A percentile compares a stretch with the other conserved stretches of the same genome.
These are phyloP conservation scores for Zygotorulaspora florentina DNA, from an alignment of 805 yeast species.

Conservation along the genomic window DNA sequence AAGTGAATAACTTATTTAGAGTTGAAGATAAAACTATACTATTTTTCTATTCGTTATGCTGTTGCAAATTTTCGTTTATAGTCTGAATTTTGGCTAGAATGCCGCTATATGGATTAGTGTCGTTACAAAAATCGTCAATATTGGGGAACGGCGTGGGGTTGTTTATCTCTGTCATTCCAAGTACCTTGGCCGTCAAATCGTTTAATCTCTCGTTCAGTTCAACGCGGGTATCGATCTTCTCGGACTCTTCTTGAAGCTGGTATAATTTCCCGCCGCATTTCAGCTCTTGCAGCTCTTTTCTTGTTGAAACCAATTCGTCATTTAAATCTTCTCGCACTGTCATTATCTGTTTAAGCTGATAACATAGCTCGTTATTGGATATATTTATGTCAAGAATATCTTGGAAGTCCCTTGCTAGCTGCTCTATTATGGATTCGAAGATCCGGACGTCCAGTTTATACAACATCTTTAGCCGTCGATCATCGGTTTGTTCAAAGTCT, in stretches of 20 bases:
- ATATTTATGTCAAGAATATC: constrained; percentile 31
- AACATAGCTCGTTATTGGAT: constrained; percentile 31
- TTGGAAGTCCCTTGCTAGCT: constrained; percentile 23
- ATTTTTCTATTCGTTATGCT: constrained; percentile 1
- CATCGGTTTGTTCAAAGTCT: constrained; percentile 18
- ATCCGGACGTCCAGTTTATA: constrained; percentile 29
- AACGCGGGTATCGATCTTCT: constrained; percentile 12
- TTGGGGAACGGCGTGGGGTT: constrained; percentile 2
- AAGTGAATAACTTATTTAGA: constrained; percentile 10
- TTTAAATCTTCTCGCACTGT: constrained; percentile 16
- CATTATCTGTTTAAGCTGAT: constrained; percentile 20
- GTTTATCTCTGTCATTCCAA: constrained; percentile 3
- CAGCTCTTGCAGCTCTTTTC: constrained; percentile 14
- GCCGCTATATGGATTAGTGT: constrained; percentile 22
- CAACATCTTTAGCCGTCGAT: constrained; percentile 17
- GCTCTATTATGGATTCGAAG: constrained; percentile 19
- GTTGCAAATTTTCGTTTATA: constrained; percentile 13
- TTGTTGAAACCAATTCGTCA: constrained; percentile 15
- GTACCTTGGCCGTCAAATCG: constrained; percentile 9
- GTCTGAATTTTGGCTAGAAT: constrained; percentile 14
- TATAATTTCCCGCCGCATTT: constrained; percentile 18
- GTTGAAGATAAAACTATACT: constrained; percentile 4
- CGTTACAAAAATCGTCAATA: constrained; percentile 10
- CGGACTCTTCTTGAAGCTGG: constrained; percentile 16
- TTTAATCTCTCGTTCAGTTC: constrained; percentile 15